phyloP scores from a whole-genome alignment of 2,329 filamentous ascomycete species.

The Thelonectria discophora region DNA sequence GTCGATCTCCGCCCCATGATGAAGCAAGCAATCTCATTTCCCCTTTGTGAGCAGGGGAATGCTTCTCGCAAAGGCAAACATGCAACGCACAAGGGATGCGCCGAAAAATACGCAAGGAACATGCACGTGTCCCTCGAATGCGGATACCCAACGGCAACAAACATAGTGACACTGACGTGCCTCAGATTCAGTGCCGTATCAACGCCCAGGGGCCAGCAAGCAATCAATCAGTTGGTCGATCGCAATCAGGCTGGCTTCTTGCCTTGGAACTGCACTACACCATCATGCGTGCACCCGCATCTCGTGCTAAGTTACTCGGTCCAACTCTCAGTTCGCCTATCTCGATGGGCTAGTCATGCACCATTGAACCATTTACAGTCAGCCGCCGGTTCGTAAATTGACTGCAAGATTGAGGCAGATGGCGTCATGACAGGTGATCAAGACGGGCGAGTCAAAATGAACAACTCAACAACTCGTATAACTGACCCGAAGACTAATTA shows the following conservation, averaged over 20 bases:
- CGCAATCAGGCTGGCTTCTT: slow-evolving; percentile 16
- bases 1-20: background rate
- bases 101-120: background rate
- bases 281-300: slow-evolving; percentile 13
- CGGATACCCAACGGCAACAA: slow-evolving; percentile 1
- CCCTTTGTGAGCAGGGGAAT: slow-evolving; percentile 5
- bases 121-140: slow-evolving; percentile 6
- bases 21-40: slow-evolving; percentile 6
- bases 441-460: background rate
- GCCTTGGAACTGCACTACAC: slow-evolving; percentile 9
- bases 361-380: background rate
- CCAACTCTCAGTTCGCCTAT: slow-evolving; percentile 1
- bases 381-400: slow-evolving; percentile 7
- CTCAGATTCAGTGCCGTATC: background rate
- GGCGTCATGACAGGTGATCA: background rate
- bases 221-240: slow-evolving; percentile 9
- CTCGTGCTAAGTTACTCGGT: slow-evolving; percentile 11
- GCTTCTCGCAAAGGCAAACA: background rate
- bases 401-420: slow-evolving; percentile 12
- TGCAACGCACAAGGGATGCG: background rate
- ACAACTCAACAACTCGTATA: slow-evolving; percentile 1
- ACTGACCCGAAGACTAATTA: background rate
- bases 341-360: slow-evolving; percentile 13
- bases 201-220: background rate
- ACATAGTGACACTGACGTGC: background rate